Evolutionary conservation across 2,329 filamentous ascomycete genomes (phyloP).

Genomic region (Pseudofabraea citricarpa): DNA sequence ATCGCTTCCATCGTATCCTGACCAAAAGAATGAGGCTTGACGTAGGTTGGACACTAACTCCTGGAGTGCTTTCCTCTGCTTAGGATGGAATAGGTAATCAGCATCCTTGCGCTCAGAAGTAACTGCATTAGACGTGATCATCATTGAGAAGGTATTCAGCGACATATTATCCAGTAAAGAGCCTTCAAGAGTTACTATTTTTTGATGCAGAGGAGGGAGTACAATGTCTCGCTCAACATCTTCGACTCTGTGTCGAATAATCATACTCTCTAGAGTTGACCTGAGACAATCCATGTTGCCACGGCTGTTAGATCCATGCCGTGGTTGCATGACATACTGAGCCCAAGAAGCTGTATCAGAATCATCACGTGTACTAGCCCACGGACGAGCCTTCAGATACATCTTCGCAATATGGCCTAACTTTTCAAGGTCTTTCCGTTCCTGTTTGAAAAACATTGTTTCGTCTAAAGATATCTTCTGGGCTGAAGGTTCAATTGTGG

Average conservation of each 20-base stretch:
- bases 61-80: slow-evolving; percentile 62
- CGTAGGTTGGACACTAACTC: slow-evolving; percentile 73
- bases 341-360: slow-evolving; percentile 64
- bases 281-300: slow-evolving; percentile 60
- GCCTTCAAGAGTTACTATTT: slow-evolving; percentile 69
- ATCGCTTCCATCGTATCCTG: slow-evolving; percentile 63
- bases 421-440: slow-evolving; percentile 60
- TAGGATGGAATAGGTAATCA: slow-evolving; percentile 85
- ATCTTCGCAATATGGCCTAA: slow-evolving; percentile 61
- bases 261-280: slow-evolving; percentile 69
- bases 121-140: slow-evolving; percentile 80
- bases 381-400: slow-evolving; percentile 74
- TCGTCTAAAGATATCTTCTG: slow-evolving; percentile 32
- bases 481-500: not conserved
- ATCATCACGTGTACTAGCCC: slow-evolving; percentile 59
- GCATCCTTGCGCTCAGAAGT: slow-evolving; percentile 78
- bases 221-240: slow-evolving; percentile 61
- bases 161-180: slow-evolving; percentile 81
- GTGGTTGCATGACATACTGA: slow-evolving; percentile 61
- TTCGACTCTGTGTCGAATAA: slow-evolving; percentile 72
- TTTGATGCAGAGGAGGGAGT: slow-evolving; percentile 70
- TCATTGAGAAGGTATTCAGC: slow-evolving; percentile 79
- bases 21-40: slow-evolving; percentile 79
- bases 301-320: slow-evolving; percentile 43
- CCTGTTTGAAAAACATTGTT: slow-evolving; percentile 37